Percentiles rank a stretch among this genome's conserved stretches.
phyloP scores from a whole-genome alignment of 345 rosid species.

The Salix brachista region DNA sequence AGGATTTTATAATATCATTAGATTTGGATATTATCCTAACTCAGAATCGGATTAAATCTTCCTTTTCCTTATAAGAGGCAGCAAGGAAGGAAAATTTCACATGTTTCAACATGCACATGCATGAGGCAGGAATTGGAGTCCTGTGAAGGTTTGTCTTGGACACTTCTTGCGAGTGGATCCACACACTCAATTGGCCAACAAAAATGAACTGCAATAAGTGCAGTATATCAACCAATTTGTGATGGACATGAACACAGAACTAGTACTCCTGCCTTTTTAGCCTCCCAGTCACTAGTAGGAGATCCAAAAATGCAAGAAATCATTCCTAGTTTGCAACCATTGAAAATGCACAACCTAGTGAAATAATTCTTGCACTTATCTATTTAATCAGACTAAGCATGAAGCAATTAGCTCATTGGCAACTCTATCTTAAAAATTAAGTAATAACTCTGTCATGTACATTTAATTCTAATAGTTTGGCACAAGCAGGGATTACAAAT shows the following conservation, averaged over 20 bases:
- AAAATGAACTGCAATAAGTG: not conserved
- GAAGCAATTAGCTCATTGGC: not conserved
- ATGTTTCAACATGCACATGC: not conserved
- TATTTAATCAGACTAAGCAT: not conserved
- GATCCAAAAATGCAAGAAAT: not conserved
- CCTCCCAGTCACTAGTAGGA: not conserved
- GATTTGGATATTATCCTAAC: not conserved
- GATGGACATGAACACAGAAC: not conserved
- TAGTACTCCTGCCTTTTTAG: not conserved
- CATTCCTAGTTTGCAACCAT: not conserved
- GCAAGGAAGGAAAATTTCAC: not conserved
- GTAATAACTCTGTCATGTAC: not conserved
- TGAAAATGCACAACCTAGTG: not conserved
- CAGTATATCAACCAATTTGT: not conserved
- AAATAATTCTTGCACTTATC: not conserved
- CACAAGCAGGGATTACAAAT: not conserved
- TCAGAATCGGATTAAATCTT: not conserved
- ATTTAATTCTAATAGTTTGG: not conserved
- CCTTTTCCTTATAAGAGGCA: not conserved
- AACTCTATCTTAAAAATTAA: not conserved
- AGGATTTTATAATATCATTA: slow-evolving; percentile 2
- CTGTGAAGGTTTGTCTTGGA: not conserved
- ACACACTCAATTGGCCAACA: not conserved
- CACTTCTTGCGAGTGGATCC: not conserved
- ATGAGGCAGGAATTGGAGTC: not conserved